phyloP scores from a whole-genome alignment of 1,139 yeast genomes.

The Debaryomyces sp. region DNA sequence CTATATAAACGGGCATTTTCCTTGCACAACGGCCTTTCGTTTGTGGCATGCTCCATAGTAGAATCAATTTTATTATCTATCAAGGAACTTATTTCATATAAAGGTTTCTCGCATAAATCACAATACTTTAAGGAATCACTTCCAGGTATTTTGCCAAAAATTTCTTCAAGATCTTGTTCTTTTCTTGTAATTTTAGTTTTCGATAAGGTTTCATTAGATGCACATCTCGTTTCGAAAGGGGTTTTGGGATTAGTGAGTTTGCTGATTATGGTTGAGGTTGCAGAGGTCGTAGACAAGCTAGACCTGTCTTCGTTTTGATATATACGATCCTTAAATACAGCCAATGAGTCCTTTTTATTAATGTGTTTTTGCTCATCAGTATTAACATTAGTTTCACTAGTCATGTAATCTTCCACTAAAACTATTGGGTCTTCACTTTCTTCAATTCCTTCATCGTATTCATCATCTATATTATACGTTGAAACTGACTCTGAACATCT shows the following conservation, averaged over 20 bases:
- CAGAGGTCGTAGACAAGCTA: neutral
- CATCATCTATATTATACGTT: constrained; percentile 6
- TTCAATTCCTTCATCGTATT: constrained; percentile 16
- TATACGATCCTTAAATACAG: constrained; percentile 39
- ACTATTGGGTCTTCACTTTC: constrained; percentile 51
- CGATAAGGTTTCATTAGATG: constrained; percentile 13
- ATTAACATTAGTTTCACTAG: neutral
- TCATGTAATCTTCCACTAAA: constrained; percentile 53
- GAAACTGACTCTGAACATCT: neutral
- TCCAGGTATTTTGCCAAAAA: constrained; percentile 47
- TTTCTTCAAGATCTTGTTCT: constrained; percentile 37
- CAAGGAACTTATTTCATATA: constrained; percentile 62
- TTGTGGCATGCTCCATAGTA: neutral
- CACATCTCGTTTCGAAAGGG: constrained; percentile 15
- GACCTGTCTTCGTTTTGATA: neutral
- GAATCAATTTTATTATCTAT: constrained; percentile 23
- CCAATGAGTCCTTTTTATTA: constrained; percentile 38
- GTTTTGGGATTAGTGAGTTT: constrained; percentile 1
- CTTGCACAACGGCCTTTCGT: neutral
- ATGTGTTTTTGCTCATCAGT: constrained; percentile 11
- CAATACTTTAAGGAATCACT: constrained; percentile 53
- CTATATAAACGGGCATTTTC: constrained; percentile 21
- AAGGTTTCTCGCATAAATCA: constrained; percentile 65
- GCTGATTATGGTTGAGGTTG: constrained; percentile 6
- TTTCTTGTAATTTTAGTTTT: neutral